phyloP scores from a whole-genome alignment of 495 filamentous ascomycete genomes.

The Neurospora sp. region DNA sequence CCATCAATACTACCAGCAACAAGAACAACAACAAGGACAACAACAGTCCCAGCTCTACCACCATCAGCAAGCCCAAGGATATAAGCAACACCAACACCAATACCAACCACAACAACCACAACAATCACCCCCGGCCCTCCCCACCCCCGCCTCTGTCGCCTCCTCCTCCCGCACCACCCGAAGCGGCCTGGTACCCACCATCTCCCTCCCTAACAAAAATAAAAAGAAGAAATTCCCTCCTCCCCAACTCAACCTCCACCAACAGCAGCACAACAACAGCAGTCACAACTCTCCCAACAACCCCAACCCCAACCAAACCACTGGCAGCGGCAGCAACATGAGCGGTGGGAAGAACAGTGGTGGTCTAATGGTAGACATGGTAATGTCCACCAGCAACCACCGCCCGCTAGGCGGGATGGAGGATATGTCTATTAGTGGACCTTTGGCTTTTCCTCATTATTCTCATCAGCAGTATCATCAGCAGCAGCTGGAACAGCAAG shows the following conservation, averaged over 20 bases:
- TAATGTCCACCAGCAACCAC: neutral
- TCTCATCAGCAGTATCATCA: constrained; percentile 1
- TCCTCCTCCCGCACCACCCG: neutral
- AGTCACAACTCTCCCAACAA: neutral
- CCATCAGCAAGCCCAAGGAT: neutral
- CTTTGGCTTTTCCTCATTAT: constrained; percentile 15
- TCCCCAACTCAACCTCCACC: constrained; percentile 3
- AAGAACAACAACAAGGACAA: neutral
- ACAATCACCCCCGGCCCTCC: neutral
- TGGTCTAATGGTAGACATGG: neutral
- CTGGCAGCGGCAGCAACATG: neutral
- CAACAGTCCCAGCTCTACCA: neutral
- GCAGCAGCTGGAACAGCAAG: neutral
- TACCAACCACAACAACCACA: neutral
- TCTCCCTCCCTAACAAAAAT: neutral
- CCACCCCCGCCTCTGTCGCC: constrained; percentile 2
- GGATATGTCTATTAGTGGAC: constrained; percentile 14
- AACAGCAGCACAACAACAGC: neutral
- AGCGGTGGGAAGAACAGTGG: neutral
- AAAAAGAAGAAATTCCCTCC: constrained; percentile 1
- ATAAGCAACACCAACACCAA: neutral
- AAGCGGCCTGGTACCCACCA: neutral
- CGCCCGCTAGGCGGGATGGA: constrained; percentile 10
- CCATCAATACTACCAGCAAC: neutral
- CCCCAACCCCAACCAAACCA: neutral